These are phyloP conservation scores for Stephania yunnanensis DNA, from an alignment of 164 flowering plant genomes.

Conservation along the genomic window DNA sequence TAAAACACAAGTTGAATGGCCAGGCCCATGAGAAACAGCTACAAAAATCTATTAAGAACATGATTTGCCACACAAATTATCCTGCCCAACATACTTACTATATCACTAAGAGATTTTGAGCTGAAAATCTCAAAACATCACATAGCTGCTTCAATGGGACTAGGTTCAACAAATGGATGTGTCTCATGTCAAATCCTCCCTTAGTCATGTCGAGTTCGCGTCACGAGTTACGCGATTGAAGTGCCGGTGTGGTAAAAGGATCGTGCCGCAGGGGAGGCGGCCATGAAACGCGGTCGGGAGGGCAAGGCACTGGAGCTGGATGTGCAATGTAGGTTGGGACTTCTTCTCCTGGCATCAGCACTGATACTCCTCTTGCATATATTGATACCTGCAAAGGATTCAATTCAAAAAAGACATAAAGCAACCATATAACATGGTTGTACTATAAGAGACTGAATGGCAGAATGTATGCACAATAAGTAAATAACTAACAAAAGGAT, in stretches of 20 bases:
- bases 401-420: background rate
- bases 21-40: background rate
- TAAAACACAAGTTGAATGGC: background rate
- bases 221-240: background rate
- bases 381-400: constrained; percentile 51
- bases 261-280: constrained; percentile 42
- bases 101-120: background rate
- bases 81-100: background rate
- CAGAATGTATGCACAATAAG: background rate
- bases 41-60: background rate
- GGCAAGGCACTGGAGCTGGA: constrained; percentile 71
- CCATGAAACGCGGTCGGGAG: constrained; percentile 40
- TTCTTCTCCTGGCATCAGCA: constrained; percentile 85
- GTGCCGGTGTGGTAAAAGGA: constrained; percentile 4
- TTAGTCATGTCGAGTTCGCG: background rate
- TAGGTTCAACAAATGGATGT: background rate
- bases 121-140: background rate
- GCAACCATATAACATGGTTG: too few species aligned
- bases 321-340: constrained; percentile 82
- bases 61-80: background rate
- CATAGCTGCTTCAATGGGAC: background rate
- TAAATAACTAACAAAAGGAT: background rate
- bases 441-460: too few species aligned
- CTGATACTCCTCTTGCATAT: constrained; percentile 70
- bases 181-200: background rate